These are phyloP conservation scores for Colletotrichum lupini DNA, from an alignment of 2,329 filamentous ascomycete genomes.

Conservation along the genomic window DNA sequence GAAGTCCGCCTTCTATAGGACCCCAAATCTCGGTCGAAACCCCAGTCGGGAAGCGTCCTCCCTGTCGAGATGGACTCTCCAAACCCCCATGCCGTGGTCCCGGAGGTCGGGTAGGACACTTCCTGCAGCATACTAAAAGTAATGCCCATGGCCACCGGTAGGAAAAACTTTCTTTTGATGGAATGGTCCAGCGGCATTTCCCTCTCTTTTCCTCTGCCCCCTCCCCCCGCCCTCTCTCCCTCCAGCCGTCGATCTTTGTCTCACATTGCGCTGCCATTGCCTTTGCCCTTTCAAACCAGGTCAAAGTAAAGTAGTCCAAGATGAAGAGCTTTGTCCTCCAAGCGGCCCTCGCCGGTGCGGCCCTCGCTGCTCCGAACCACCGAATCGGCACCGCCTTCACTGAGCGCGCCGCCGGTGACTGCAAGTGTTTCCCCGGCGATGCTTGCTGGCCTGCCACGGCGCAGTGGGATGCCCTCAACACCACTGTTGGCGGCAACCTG, in stretches of 20 bases:
- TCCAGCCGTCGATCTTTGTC: conserved; percentile 23
- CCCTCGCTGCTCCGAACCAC: conserved; percentile 20
- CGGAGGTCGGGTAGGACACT: neutral
- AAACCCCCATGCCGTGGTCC: conserved; percentile 6
- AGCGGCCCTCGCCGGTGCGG: conserved; percentile 22
- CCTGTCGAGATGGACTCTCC: conserved; percentile 2
- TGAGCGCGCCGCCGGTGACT: conserved; percentile 49
- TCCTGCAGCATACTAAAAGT: conserved; percentile 27
- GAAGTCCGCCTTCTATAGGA: conserved; percentile 19
- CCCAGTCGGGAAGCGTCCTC: conserved; percentile 16
- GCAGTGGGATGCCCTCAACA: conserved; percentile 59
- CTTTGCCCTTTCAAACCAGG: neutral
- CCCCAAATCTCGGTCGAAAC: conserved; percentile 9
- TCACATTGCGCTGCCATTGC: neutral
- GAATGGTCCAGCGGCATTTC: conserved; percentile 12
- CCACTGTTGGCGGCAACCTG: conserved; percentile 58
- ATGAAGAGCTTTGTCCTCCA: conserved; percentile 33
- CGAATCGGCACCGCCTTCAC: neutral
- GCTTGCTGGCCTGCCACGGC: conserved; percentile 57
- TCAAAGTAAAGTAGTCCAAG: neutral
- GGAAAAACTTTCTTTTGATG: conserved; percentile 13
- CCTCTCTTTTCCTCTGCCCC: neutral
- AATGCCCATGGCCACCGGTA: neutral
- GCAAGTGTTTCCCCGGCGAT: conserved; percentile 61
- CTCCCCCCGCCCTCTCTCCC: neutral